Evolutionary conservation across 768 basidiomycete genomes (phyloP).

Genomic region (Podaxis sp.): DNA sequence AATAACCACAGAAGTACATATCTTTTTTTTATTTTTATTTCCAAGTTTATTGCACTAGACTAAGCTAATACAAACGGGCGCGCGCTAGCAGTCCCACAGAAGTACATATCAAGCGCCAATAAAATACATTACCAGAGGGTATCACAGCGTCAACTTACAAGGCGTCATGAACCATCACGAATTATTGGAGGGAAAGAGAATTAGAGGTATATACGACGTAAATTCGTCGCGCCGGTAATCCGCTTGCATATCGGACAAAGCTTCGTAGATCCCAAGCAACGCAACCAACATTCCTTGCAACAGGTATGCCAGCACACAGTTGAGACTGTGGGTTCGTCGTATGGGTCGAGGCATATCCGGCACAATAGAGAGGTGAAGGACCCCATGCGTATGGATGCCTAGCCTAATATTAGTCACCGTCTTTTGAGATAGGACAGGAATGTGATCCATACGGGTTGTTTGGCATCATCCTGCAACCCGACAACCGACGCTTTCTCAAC

Average conservation of each 20-base stretch:
- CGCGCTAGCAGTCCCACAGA: too few species aligned
- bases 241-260: constrained; percentile 88
- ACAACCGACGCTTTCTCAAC: constrained; percentile 47
- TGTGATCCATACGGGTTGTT: constrained; percentile 46
- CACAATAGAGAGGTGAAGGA: constrained; percentile 51
- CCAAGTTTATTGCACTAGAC: too few species aligned
- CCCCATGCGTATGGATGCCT: constrained; percentile 46
- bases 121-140: too few species aligned
- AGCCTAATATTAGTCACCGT: not conserved
- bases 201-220: constrained; percentile 75
- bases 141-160: too few species aligned
- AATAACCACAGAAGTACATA: too few species aligned
- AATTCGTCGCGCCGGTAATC: constrained; percentile 73
- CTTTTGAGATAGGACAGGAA: not conserved
- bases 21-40: too few species aligned
- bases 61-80: too few species aligned
- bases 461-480: constrained; percentile 64
- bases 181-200: not conserved
- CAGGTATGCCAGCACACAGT: constrained; percentile 90
- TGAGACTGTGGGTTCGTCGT: constrained; percentile 75
- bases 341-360: constrained; percentile 79
- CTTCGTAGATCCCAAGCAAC: constrained; percentile 80
- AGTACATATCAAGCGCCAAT: too few species aligned
- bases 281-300: constrained; percentile 80
- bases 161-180: too few species aligned